Percentiles rank a stretch among this genome's conserved stretches.
phyloP scores from a whole-genome alignment of 306 rosid genomes.

The Alnus rubra region DNA sequence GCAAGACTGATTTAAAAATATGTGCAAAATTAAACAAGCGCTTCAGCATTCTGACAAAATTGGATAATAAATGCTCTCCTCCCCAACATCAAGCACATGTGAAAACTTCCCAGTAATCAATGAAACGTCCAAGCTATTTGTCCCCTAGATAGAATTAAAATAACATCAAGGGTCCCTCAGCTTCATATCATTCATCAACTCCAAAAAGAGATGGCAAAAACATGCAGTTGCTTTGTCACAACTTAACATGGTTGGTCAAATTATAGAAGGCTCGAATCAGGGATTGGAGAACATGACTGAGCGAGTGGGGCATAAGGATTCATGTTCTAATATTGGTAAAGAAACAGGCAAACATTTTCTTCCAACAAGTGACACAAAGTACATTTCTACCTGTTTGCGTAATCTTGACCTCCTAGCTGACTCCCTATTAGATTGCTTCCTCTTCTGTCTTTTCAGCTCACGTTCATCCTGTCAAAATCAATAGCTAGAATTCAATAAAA shows the following conservation, averaged over 20 bases:
- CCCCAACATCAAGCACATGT: slow-evolving; percentile 1
- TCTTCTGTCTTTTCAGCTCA: slow-evolving; percentile 89
- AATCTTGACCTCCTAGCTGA: slow-evolving; percentile 98
- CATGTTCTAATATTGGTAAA: neutral
- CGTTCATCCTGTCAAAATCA: slow-evolving; percentile 81
- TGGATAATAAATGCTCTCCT: slow-evolving; percentile 6
- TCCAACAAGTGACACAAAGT: slow-evolving; percentile 8
- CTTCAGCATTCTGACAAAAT: slow-evolving; percentile 9
- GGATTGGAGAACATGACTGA: neutral
- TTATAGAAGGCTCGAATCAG: neutral
- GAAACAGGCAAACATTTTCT: neutral
- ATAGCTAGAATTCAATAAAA: slow-evolving; percentile 10
- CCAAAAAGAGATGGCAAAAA: neutral
- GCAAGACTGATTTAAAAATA: slow-evolving; percentile 1
- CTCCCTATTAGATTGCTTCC: slow-evolving; percentile 97
- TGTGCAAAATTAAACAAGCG: neutral
- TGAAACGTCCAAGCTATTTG: neutral
- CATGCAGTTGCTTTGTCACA: neutral
- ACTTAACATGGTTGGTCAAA: neutral
- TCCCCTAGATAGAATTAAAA: neutral
- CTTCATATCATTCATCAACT: slow-evolving; percentile 7
- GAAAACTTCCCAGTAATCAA: neutral
- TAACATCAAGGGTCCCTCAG: neutral
- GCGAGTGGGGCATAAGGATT: slow-evolving; percentile 1
- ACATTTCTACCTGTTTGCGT: slow-evolving; percentile 79